Conservation (phyloP, 495 filamentous ascomycete species). For the Penicillium simplicissimum region DNA sequence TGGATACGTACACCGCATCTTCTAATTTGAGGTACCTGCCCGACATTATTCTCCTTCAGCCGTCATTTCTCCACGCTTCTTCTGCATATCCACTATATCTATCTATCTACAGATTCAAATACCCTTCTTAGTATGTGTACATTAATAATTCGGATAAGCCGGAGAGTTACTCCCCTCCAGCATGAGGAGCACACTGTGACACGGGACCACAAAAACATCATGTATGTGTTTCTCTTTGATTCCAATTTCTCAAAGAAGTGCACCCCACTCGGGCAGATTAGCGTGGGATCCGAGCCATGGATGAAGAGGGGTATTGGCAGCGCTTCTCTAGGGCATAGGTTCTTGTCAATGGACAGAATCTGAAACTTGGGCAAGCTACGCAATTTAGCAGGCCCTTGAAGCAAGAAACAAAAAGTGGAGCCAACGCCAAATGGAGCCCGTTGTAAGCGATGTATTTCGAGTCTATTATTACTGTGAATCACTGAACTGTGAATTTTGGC, state of each 20-base stretch:
- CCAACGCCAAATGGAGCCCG: constrained; percentile 7
- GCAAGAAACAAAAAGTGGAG: constrained; percentile 7
- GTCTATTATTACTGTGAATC: background rate
- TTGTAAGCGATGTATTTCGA: constrained; percentile 11
- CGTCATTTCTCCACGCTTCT: background rate
- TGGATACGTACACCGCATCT: background rate
- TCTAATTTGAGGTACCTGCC: background rate
- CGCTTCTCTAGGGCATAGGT: constrained; percentile 4
- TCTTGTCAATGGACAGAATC: constrained; percentile 12
- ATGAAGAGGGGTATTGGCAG: constrained; percentile 11
- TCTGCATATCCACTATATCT: too few species aligned
- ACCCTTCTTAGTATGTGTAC: too few species aligned
- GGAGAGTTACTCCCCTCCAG: background rate
- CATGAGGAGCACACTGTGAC: background rate
- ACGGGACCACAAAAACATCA: background rate
- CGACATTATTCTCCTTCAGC: background rate
- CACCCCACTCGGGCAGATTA: constrained; percentile 1
- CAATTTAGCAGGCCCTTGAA: constrained; percentile 7
- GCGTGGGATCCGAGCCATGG: constrained; percentile 10
- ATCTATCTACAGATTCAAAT: too few species aligned
- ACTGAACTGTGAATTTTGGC: background rate
- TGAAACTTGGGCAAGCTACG: constrained; percentile 19
- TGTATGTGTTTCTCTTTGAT: background rate
- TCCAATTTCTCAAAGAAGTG: constrained; percentile 18
- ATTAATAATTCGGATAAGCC: background rate